phyloP scores from a whole-genome alignment of 345 rosid species.

The Raphanus sativus region DNA sequence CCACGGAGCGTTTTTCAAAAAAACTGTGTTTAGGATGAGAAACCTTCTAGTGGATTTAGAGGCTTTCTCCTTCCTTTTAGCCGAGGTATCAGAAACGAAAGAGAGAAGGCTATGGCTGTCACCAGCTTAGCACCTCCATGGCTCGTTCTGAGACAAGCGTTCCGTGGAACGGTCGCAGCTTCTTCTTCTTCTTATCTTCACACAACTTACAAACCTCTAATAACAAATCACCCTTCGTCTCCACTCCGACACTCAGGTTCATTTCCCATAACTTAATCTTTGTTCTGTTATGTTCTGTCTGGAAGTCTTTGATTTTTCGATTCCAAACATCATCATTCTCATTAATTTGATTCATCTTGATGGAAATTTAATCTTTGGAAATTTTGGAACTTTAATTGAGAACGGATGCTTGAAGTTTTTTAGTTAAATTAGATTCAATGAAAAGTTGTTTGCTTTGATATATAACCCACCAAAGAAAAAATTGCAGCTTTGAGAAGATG shows the following conservation, averaged over 20 bases:
- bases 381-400: neutral
- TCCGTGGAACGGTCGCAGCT: conserved; percentile 38
- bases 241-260: conserved; percentile 54
- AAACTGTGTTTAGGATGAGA: neutral
- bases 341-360: neutral
- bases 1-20: too few species aligned
- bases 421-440: neutral
- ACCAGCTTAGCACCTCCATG: conserved; percentile 38
- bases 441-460: neutral
- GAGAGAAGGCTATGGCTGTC: neutral
- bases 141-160: conserved; percentile 48
- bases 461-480: neutral
- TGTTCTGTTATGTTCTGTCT: neutral
- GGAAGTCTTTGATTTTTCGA: neutral
- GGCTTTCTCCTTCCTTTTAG: neutral
- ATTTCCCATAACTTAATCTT: neutral
- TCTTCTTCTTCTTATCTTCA: conserved; percentile 36
- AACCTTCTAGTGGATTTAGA: neutral
- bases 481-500: conserved; percentile 52
- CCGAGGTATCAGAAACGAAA: neutral
- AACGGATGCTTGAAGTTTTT: neutral
- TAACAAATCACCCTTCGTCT: conserved; percentile 3
- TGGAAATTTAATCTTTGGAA: neutral
- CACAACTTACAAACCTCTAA: conserved; percentile 19
- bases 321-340: conserved; percentile 12